Conservation (phyloP, 2,329 filamentous ascomycete genomes). For the Chaetomium sp. region DNA sequence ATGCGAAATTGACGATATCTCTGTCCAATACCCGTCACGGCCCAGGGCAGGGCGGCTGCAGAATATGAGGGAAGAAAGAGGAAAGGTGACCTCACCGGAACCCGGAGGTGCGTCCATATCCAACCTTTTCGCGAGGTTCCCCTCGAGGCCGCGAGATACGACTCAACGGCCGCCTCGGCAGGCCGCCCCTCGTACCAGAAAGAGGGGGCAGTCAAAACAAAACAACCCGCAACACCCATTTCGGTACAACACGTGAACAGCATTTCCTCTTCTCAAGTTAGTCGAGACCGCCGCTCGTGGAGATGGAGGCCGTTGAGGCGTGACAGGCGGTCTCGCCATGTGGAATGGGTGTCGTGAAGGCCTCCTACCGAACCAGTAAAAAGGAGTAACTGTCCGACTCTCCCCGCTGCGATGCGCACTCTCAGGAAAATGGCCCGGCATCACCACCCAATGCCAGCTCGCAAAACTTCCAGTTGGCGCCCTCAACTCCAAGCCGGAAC, state of each 20-base stretch:
- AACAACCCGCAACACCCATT: slow-evolving; percentile 2
- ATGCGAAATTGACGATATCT: slow-evolving; percentile 29
- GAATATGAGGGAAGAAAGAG: slow-evolving; percentile 27
- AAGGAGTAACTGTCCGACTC: not conserved
- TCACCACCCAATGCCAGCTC: slow-evolving; percentile 15
- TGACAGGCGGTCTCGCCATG: slow-evolving; percentile 1
- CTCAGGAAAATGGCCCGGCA: slow-evolving; percentile 15
- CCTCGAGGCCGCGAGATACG: slow-evolving; percentile 9
- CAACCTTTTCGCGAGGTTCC: not conserved
- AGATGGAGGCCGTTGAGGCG: not conserved
- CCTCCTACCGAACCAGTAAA: slow-evolving; percentile 6
- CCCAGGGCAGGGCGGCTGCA: slow-evolving; percentile 13
- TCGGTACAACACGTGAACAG: not conserved
- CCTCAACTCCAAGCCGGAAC: slow-evolving; percentile 3
- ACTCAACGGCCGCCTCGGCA: not conserved
- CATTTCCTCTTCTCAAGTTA: not conserved
- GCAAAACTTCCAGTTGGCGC: slow-evolving; percentile 2
- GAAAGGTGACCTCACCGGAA: slow-evolving; percentile 16
- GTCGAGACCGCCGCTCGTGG: not conserved
- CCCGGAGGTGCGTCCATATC: slow-evolving; percentile 10
- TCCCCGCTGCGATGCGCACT: not conserved
- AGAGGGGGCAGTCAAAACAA: slow-evolving; percentile 22
- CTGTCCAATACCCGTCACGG: slow-evolving; percentile 28
- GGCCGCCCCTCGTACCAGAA: not conserved
- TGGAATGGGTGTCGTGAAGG: not conserved